Conservation (phyloP, 2,329 filamentous ascomycete species). For the Botrytis pseudocinerea region DNA sequence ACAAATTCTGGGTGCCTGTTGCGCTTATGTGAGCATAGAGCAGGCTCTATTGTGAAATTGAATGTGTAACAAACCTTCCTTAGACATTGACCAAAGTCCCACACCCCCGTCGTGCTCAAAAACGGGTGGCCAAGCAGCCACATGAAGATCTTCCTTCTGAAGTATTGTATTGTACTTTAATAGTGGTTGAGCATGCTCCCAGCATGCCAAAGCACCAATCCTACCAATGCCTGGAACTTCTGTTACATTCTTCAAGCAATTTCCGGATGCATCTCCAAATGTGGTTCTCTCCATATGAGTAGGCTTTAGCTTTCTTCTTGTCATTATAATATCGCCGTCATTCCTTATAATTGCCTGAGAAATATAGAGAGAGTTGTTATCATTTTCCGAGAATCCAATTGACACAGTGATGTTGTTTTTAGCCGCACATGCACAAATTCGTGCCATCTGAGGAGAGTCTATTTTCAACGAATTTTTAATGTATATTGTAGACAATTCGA, state of each 20-base stretch:
- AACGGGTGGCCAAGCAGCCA: slow-evolving; percentile 56
- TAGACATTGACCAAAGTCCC: slow-evolving; percentile 31
- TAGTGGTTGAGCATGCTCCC: slow-evolving; percentile 54
- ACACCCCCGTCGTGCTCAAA: slow-evolving; percentile 50
- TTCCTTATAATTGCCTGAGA: slow-evolving; percentile 53
- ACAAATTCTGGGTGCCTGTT: slow-evolving; percentile 47
- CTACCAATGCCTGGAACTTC: slow-evolving; percentile 50
- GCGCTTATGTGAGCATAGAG: no score
- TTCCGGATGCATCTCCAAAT: slow-evolving; percentile 57
- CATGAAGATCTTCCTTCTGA: slow-evolving; percentile 52
- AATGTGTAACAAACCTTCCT: slow-evolving; percentile 33
- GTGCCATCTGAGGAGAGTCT: slow-evolving; percentile 46
- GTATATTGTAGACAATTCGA: not conserved
- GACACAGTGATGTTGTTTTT: slow-evolving; percentile 49
- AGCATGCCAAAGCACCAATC: slow-evolving; percentile 56
- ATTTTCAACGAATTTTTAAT: slow-evolving; percentile 40
- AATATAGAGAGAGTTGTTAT: slow-evolving; percentile 48
- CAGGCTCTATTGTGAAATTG: slow-evolving; percentile 28
- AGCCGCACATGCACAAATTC: slow-evolving; percentile 47
- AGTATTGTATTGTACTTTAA: slow-evolving; percentile 51
- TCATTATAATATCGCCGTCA: slow-evolving; percentile 44
- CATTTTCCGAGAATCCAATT: slow-evolving; percentile 49
- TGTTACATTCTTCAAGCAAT: slow-evolving; percentile 54
- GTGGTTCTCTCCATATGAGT: slow-evolving; percentile 47
- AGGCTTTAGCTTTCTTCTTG: slow-evolving; percentile 49